Evolutionary conservation across 768 basidiomycete genomes (phyloP), one percentile per base, ranked within the genome.

Genomic region (Serendipita indica): DNA sequence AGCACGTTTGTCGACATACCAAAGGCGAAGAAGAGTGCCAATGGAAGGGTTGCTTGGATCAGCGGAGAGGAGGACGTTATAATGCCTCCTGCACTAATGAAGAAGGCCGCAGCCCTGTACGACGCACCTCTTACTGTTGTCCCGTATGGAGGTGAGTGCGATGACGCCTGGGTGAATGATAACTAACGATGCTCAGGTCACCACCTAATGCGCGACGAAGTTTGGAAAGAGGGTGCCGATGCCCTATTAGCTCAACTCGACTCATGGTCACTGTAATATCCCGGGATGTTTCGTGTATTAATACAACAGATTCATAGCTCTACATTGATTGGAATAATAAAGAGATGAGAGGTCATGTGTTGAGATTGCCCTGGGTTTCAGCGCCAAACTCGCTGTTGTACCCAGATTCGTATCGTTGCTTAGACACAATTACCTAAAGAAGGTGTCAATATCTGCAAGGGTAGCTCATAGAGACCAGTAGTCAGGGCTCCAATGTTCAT

Each of bases 401-500:
- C 7, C 41, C 16, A n/a, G 35, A 39, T 39, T 43, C 18, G 18
- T 25, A 43, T n/a, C 41, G 18, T 5, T n/a, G 41, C 6, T n/a
- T 43, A n/a, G 41, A 18, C 5, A 43, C 41, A n/a, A 43, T 43
- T 4, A 43, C 41, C 41, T 43, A n/a, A 25, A 43, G 27, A 6
- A 25, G 41, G 41, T 39, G 35, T 39, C 18, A 43, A 25, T 18
- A 43, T 43, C 6, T n/a, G 41, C 5, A n/a, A 5, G 16, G 16
- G n/a, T n/a, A 25, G 16, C 18, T 54, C n/a, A 54, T 7, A 54
- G 30, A 16, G 49, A 18, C 49, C 49, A 54, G 30, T 54, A 54
- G 30, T 54, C 49, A 12, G 49, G 49, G 30, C 49, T 54, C 49
- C 49, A 54, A 30, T 54, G 49, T 27, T 54, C 49, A n/a, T 54